Conservation (phyloP, 2,329 filamentous ascomycete genomes). For the Alternaria triticina region DNA sequence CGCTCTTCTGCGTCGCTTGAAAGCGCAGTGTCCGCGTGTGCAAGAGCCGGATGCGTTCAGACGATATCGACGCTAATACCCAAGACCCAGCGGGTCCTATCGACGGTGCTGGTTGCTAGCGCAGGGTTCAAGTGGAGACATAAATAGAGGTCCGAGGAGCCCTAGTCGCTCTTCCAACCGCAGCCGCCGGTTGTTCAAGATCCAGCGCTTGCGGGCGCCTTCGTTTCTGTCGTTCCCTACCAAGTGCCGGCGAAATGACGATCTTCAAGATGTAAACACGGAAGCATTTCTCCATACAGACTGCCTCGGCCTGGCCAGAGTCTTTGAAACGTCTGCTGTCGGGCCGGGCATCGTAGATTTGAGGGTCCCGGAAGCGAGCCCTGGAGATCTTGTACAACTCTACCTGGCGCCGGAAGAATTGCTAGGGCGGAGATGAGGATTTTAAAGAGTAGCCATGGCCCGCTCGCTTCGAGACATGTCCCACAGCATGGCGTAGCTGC, state of each 20-base stretch:
- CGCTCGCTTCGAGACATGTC: slow-evolving; percentile 18
- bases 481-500: background rate
- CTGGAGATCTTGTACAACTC: slow-evolving; percentile 5
- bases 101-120: slow-evolving; percentile 11
- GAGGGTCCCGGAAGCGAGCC: slow-evolving; percentile 15
- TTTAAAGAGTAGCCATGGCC: slow-evolving; percentile 14
- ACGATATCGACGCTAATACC: slow-evolving; percentile 9
- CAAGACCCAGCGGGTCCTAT: slow-evolving; percentile 3
- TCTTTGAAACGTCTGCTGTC: slow-evolving; percentile 13
- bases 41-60: slow-evolving; percentile 12
- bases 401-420: slow-evolving; percentile 24
- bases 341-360: slow-evolving; percentile 8
- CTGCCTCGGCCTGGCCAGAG: slow-evolving; percentile 17
- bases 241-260: background rate
- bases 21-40: slow-evolving; percentile 10
- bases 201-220: background rate
- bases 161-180: background rate
- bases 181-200: slow-evolving; percentile 13
- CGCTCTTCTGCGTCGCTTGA: slow-evolving; percentile 10
- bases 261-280: slow-evolving; percentile 5
- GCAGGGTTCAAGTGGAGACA: slow-evolving; percentile 10
- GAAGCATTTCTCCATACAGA: slow-evolving; percentile 16
- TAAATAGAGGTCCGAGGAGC: slow-evolving; percentile 7
- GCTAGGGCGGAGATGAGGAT: slow-evolving; percentile 19
- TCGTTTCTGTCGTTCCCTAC: background rate